A percentile compares a stretch with the other conserved stretches of the same genome.
These are phyloP conservation scores for Pichia sp. DNA, from an alignment of 1,139 yeast genomes.

Conservation along the genomic window DNA sequence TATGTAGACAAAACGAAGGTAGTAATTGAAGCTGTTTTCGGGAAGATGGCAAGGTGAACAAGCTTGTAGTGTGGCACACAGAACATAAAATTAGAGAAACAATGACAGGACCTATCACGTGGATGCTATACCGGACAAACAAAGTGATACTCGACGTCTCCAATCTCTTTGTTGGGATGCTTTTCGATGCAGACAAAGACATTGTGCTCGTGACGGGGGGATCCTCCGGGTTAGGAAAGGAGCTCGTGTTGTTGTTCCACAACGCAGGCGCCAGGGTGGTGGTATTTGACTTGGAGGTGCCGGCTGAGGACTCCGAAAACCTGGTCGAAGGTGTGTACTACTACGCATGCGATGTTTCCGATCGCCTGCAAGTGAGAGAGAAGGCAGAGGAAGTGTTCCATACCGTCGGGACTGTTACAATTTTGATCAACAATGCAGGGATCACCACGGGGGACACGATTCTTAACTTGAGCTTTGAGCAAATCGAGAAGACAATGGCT, in stretches of 20 bases:
- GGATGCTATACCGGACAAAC: conserved; percentile 29
- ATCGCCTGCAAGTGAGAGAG: conserved; percentile 38
- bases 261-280: conserved; percentile 47
- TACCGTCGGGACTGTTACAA: conserved; percentile 57
- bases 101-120: conserved; percentile 28
- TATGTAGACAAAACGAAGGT: background rate
- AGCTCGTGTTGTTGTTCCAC: conserved; percentile 46
- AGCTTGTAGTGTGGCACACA: background rate
- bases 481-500: conserved; percentile 55
- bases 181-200: conserved; percentile 48
- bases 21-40: no score
- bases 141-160: conserved; percentile 34
- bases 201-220: conserved; percentile 84
- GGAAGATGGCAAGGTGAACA: no score
- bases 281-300: conserved; percentile 56
- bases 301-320: conserved; percentile 32
- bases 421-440: conserved; percentile 82
- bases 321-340: conserved; percentile 45
- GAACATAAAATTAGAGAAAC: background rate
- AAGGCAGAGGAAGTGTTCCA: conserved; percentile 37
- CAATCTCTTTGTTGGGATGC: conserved; percentile 44
- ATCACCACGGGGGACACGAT: conserved; percentile 57
- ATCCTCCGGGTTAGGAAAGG: conserved; percentile 65
- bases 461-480: conserved; percentile 48
- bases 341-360: conserved; percentile 65